Percentiles rank a stretch among this genome's conserved stretches.
These are phyloP conservation scores for Zygotorulaspora florentina DNA, from an alignment of 805 yeast species.

Conservation along the genomic window DNA sequence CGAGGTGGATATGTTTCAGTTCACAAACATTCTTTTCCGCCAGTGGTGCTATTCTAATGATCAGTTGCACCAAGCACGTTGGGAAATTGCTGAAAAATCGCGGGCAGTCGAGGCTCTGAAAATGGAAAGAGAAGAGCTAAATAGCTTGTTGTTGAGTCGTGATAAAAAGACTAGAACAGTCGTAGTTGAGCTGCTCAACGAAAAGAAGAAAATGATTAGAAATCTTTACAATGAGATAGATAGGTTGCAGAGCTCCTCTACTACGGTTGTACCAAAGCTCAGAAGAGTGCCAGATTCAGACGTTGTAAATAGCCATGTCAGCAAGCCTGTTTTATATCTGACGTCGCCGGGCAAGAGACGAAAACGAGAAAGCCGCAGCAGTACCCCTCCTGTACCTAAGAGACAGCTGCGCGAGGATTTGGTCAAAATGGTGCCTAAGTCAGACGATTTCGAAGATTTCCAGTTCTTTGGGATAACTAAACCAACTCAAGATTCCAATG, in stretches of 20 bases:
- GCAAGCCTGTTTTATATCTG: constrained; percentile 16
- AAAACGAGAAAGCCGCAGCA: background rate
- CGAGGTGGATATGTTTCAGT: constrained; percentile 27
- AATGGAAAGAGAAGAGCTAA: constrained; percentile 13
- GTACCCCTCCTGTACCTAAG: too few relatives aligned
- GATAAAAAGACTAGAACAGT: constrained; percentile 23
- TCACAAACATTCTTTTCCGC: constrained; percentile 18
- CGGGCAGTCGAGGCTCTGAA: constrained; percentile 4
- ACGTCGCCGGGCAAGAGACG: constrained; percentile 27
- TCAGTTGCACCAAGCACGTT: background rate
- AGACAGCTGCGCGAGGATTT: background rate
- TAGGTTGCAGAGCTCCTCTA: background rate
- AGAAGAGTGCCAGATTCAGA: constrained; percentile 15
- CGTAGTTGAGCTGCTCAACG: constrained; percentile 24
- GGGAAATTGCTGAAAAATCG: background rate
- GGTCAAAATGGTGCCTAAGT: constrained; percentile 2
- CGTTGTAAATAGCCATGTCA: constrained; percentile 19
- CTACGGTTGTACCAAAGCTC: background rate
- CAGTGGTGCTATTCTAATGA: constrained; percentile 16
- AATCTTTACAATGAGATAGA: constrained; percentile 16
- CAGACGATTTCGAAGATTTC: constrained; percentile 19
- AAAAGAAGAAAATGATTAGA: constrained; percentile 25
- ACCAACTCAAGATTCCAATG: background rate
- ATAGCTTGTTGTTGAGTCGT: constrained; percentile 18
- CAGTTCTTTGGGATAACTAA: constrained; percentile 24